Percentiles rank a stretch among this genome's conserved stretches.
phyloP scores from a whole-genome alignment of 179 eudicot species.

The Gypsophila paniculata region DNA sequence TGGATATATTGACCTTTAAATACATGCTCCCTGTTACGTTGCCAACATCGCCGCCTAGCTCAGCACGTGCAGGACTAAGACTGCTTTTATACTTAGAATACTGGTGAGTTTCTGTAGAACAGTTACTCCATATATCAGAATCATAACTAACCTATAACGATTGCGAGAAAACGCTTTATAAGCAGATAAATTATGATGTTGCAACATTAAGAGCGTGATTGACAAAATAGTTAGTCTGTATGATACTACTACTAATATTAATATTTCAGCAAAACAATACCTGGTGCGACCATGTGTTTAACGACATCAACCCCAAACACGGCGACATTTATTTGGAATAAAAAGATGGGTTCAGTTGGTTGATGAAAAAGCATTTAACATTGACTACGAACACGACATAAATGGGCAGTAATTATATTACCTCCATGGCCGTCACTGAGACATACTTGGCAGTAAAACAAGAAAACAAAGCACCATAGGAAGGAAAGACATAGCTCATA shows the following conservation, averaged over 20 bases:
- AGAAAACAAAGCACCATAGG: constrained; percentile 57
- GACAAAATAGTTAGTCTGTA: not conserved
- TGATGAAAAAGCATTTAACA: no score
- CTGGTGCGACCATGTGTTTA: not conserved
- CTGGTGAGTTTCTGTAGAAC: constrained; percentile 36
- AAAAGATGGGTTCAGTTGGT: not conserved
- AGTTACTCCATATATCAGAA: not conserved
- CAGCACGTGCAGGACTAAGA: constrained; percentile 22
- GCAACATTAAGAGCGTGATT: not conserved
- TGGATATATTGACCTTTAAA: constrained; percentile 44
- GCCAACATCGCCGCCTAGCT: constrained; percentile 21
- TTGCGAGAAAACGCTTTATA: no score
- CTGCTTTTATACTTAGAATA: constrained; percentile 33
- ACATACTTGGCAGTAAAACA: constrained; percentile 59
- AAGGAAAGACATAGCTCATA: constrained; percentile 50
- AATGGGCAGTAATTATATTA: constrained; percentile 15
- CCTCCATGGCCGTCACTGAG: constrained; percentile 70
- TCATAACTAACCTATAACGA: not conserved
- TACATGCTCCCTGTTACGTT: constrained; percentile 29
- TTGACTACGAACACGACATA: not conserved
- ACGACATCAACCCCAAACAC: no score
- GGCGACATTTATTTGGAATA: not conserved
- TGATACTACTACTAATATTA: not conserved
- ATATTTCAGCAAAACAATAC: not conserved
- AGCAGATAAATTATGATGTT: not conserved